Conservation (phyloP, 208 protist species). For the Lotmaria passim region DNA sequence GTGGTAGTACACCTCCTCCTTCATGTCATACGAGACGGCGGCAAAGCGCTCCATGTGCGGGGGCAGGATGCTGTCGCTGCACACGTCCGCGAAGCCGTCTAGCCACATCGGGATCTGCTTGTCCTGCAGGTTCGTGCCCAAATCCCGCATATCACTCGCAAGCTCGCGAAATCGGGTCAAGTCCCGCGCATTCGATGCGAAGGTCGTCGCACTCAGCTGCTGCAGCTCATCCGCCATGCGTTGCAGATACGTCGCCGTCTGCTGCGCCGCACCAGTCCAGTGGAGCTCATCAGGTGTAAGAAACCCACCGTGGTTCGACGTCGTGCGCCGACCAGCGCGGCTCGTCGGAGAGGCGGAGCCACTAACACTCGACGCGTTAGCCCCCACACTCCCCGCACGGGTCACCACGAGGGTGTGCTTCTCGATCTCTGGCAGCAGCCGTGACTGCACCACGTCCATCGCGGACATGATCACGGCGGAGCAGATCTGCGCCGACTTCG, state of each 20-base stretch:
- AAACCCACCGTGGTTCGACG: conserved; percentile 26
- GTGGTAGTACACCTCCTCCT: conserved; percentile 79
- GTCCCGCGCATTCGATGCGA: conserved; percentile 33
- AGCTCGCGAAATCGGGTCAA: conserved; percentile 72
- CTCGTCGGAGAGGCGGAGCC: conserved; percentile 6
- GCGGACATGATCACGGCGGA: conserved; percentile 78
- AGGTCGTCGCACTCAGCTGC: conserved; percentile 34
- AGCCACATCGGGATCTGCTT: conserved; percentile 24
- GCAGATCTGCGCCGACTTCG: conserved; percentile 80
- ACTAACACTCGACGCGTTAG: neutral
- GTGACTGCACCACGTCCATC: conserved; percentile 60
- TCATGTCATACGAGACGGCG: conserved; percentile 62
- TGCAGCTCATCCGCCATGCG: conserved; percentile 69
- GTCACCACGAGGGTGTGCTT: conserved; percentile 30
- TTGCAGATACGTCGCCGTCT: conserved; percentile 50
- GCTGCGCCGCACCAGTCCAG: conserved; percentile 59
- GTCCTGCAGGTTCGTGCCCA: conserved; percentile 28
- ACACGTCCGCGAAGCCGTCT: conserved; percentile 28
- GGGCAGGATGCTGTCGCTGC: conserved; percentile 43
- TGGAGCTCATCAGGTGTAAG: conserved; percentile 51
- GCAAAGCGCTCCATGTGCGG: conserved; percentile 66
- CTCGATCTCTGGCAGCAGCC: conserved; percentile 58
- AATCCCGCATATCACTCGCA: conserved; percentile 54
- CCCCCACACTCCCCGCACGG: neutral
- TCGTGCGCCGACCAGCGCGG: conserved; percentile 1